Base-by-base conservation (phyloP, 495 filamentous ascomycete species). In the Penicillium pancosmium region DNA sequence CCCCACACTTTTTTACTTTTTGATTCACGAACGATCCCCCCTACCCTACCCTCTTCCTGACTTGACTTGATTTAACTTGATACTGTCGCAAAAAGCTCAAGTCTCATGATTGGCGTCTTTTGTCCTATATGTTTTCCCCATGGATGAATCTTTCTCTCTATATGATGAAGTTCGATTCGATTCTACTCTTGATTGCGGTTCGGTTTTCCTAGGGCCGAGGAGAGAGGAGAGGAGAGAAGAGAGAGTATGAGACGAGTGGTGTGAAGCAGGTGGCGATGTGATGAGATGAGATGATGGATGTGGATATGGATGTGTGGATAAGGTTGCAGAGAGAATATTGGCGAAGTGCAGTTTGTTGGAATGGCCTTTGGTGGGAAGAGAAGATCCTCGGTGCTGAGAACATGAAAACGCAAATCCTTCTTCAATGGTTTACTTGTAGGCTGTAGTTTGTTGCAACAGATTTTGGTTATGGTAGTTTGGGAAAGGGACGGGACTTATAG, bases 61-160 rank as follows among this genome's bases (percentile, higher is more conserved):
- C 46, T 23, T 60, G 56, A 43, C 50, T 57, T 56, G 23, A 25
- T 46, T 23, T 23, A 23, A 23, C 23, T 23, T 23, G 23, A 23
- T 23, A 23, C 23, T 23, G 10, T n/a, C 36, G 15, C 11, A 38
- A 38, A 38, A 38, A 38, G 60, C 53, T 70, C 67, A 71, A 69
- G 73, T 72, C 74, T 78, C 70, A 77, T 67, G 73, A 74, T 71
- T 74, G 74, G 74, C 76, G 76, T 77, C 74, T 72, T 31, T 70
- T 65, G 19, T 48, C 23, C 70, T 77, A 64, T 73, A 74, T 61
- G 55, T 60, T 68, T 55, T 70, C 72, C 68, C 68, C 51, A 66
- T 61, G 64, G 63, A 64, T 73, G 67, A 31, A 63, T 64, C 61
- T 68, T 65, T 65, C 61, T 65, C 61, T 65, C 59, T 58, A 70